Conservation (phyloP, 192 early-diverging fungal species). For the Coemansia aciculifera region DNA sequence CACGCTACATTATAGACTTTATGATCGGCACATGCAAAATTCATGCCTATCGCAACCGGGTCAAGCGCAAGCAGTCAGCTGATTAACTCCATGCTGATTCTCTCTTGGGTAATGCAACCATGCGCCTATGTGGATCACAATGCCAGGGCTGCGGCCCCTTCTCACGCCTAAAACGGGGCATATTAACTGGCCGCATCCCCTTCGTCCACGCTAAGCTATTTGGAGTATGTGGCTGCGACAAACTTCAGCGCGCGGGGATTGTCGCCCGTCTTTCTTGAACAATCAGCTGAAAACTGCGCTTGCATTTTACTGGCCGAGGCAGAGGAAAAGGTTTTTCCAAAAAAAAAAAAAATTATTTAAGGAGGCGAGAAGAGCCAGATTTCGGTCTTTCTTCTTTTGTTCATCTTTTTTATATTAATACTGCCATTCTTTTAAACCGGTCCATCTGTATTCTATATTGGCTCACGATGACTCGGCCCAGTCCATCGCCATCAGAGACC, state of each 20-base stretch:
- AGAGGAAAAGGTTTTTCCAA: not conserved
- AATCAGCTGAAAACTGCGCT: not conserved
- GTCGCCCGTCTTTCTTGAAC: not conserved
- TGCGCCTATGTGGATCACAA: not conserved
- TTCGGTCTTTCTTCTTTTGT: not conserved
- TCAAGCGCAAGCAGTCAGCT: not conserved
- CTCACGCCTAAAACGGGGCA: constrained; percentile 8
- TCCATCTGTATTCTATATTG: no score
- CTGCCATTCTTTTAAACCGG: no score
- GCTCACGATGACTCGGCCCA: not conserved
- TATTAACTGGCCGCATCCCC: not conserved
- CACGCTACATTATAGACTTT: not conserved
- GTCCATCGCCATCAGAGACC: not conserved
- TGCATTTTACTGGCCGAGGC: not conserved
- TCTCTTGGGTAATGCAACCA: constrained; percentile 2
- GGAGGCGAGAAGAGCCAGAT: not conserved
- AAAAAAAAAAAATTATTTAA: not conserved
- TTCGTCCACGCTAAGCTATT: not conserved
- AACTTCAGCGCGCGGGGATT: not conserved
- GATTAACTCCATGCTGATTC: not conserved
- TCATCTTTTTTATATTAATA: not conserved
- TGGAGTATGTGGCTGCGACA: not conserved
- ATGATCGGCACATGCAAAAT: not conserved
- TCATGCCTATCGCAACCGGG: not conserved
- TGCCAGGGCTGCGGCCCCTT: constrained; percentile 1